Evolutionary conservation across 495 filamentous ascomycete genomes (phyloP).

Genomic region (Daldinia bambusicola): DNA sequence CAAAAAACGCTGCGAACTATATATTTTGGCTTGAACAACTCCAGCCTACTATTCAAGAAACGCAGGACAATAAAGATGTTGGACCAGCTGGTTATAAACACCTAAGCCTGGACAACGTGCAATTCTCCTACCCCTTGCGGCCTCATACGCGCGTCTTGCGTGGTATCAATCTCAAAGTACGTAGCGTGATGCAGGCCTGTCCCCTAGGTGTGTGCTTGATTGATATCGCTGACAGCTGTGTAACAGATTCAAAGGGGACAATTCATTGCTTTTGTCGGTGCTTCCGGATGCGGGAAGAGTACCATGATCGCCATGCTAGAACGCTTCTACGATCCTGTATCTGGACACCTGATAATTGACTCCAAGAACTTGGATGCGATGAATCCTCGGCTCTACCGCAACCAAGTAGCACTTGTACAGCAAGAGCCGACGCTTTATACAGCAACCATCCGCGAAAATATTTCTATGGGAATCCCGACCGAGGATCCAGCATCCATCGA

Average conservation of each 20-base stretch:
- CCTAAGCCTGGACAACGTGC: background rate
- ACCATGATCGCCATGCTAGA: slow-evolving; percentile 73
- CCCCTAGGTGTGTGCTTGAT: background rate
- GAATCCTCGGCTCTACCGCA: slow-evolving; percentile 55
- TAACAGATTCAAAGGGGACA: slow-evolving; percentile 55
- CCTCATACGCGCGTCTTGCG: background rate
- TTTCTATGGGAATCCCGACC: slow-evolving; percentile 51
- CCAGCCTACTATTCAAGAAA: background rate
- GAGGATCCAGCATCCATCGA: slow-evolving; percentile 52
- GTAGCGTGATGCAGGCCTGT: background rate
- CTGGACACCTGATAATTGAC: slow-evolving; percentile 65
- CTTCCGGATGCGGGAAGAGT: slow-evolving; percentile 78
- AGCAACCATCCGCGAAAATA: slow-evolving; percentile 69
- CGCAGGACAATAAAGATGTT: background rate
- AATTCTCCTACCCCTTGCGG: background rate
- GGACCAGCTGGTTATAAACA: background rate
- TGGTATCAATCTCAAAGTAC: background rate
- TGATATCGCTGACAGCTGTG: background rate
- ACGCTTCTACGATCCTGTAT: slow-evolving; percentile 67
- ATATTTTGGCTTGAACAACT: slow-evolving; percentile 6
- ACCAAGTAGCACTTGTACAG: slow-evolving; percentile 66
- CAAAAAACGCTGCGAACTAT: slow-evolving; percentile 2
- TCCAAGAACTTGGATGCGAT: slow-evolving; percentile 50
- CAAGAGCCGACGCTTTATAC: slow-evolving; percentile 69
- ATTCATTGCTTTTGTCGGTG: slow-evolving; percentile 75